Evolutionary conservation across 805 yeast species (phyloP).

Genomic region (Helenozyma rhizophorensis): DNA sequence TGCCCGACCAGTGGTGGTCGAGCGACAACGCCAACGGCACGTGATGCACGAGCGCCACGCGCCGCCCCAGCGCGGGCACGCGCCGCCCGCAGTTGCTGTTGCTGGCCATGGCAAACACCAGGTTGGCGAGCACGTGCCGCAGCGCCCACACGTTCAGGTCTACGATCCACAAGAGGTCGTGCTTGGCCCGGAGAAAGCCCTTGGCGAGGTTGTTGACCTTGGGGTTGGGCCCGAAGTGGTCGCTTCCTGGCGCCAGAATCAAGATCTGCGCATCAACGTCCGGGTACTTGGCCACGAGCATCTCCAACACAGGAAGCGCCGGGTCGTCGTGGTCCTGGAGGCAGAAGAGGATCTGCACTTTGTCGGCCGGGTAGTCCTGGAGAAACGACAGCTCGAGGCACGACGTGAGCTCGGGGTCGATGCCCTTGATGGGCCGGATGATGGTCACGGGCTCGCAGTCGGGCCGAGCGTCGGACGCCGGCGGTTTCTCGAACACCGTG

Average conservation of each 20-base stretch:
- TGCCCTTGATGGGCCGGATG: slow-evolving; percentile 76
- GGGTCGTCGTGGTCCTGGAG: slow-evolving; percentile 63
- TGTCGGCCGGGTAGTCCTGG: slow-evolving; percentile 60
- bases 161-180: slow-evolving; percentile 78
- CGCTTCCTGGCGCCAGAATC: slow-evolving; percentile 40
- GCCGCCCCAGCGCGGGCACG: slow-evolving; percentile 22
- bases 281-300: slow-evolving; percentile 50
- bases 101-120: slow-evolving; percentile 48
- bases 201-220: slow-evolving; percentile 83
- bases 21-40: slow-evolving; percentile 58
- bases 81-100: slow-evolving; percentile 50
- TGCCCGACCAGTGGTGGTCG: slow-evolving; percentile 6
- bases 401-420: slow-evolving; percentile 67
- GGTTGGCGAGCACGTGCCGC: slow-evolving; percentile 59
- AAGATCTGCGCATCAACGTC: slow-evolving; percentile 55
- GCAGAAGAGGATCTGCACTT: slow-evolving; percentile 71
- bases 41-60: slow-evolving; percentile 74
- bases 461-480: slow-evolving; percentile 13
- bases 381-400: slow-evolving; percentile 66
- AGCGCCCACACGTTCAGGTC: slow-evolving; percentile 83
- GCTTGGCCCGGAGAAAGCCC: slow-evolving; percentile 64
- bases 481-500: slow-evolving; percentile 23
- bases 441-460: slow-evolving; percentile 55
- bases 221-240: slow-evolving; percentile 78
- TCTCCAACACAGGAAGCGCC: slow-evolving; percentile 53